Evolutionary conservation across 306 rosid species (phyloP).

Genomic region (Prosopis cineraria): DNA sequence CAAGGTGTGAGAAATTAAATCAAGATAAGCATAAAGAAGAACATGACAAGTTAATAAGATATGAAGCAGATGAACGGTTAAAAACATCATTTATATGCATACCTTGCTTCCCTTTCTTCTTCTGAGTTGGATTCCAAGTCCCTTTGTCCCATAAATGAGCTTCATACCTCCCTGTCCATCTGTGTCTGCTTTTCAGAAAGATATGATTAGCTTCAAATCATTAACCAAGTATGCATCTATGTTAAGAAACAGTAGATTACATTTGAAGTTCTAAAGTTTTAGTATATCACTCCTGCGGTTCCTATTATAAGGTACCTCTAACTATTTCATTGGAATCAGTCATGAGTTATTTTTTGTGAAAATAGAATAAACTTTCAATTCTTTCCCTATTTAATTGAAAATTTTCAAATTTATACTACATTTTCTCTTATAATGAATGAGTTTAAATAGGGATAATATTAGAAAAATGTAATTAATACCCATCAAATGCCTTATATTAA

Average conservation of each 20-base stretch:
- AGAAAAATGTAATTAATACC: no score
- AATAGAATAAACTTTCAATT: no score
- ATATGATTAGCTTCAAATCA: constrained; percentile 16
- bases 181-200: constrained; percentile 58
- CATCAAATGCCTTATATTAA: no score
- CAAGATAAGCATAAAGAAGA: neutral
- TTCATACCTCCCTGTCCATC: constrained; percentile 93
- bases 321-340: no score
- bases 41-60: neutral
- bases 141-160: constrained; percentile 97
- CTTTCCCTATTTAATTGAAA: no score
- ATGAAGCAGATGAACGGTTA: constrained; percentile 1
- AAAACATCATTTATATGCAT: neutral
- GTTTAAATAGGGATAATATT: no score
- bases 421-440: no score
- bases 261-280: no score
- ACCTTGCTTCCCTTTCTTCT: constrained; percentile 98
- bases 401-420: no score
- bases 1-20: constrained; percentile 30
- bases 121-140: constrained; percentile 90
- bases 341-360: no score
- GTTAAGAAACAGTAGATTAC: neutral
- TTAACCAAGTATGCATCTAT: neutral
- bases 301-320: no score
- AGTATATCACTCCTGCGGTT: no score